Percentiles rank a stretch among this genome's conserved stretches.
These are phyloP conservation scores for Atalantia buxifolia DNA, from an alignment of 345 rosid genomes.

Conservation along the genomic window DNA sequence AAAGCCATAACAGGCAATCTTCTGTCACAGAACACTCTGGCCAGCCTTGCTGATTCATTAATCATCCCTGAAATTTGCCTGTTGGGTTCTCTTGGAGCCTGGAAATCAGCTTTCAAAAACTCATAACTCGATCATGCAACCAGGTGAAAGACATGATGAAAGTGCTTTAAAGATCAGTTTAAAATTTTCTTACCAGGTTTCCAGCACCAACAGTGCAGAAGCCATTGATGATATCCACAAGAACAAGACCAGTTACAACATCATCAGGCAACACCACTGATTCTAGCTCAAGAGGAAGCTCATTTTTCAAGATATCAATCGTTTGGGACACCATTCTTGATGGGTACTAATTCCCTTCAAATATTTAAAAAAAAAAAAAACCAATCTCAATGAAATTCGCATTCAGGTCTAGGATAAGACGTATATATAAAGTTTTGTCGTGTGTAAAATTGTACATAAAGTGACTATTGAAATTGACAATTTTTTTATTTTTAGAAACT, in stretches of 20 bases:
- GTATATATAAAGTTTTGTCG: too few species aligned
- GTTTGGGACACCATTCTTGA: constrained; percentile 27
- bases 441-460: too few species aligned
- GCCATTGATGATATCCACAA: constrained; percentile 50
- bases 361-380: too few species aligned
- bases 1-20: constrained; percentile 35
- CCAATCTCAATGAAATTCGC: too few species aligned
- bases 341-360: not conserved
- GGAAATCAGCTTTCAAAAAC: not conserved
- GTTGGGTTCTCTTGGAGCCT: constrained; percentile 37
- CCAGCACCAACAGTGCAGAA: constrained; percentile 62
- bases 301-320: constrained; percentile 32
- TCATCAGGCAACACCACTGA: constrained; percentile 26
- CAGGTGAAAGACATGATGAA: not conserved
- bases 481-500: too few species aligned
- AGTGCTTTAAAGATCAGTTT: too few species aligned
- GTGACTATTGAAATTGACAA: too few species aligned
- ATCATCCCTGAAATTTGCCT: constrained; percentile 31
- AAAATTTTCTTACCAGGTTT: constrained; percentile 31
- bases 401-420: too few species aligned
- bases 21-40: constrained; percentile 32
- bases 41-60: constrained; percentile 25
- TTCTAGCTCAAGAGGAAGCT: constrained; percentile 40
- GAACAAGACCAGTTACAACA: constrained; percentile 40
- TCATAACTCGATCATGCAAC: not conserved